Base-by-base conservation (phyloP, 768 basidiomycete species). In the Phanerochaete carnosa region DNA sequence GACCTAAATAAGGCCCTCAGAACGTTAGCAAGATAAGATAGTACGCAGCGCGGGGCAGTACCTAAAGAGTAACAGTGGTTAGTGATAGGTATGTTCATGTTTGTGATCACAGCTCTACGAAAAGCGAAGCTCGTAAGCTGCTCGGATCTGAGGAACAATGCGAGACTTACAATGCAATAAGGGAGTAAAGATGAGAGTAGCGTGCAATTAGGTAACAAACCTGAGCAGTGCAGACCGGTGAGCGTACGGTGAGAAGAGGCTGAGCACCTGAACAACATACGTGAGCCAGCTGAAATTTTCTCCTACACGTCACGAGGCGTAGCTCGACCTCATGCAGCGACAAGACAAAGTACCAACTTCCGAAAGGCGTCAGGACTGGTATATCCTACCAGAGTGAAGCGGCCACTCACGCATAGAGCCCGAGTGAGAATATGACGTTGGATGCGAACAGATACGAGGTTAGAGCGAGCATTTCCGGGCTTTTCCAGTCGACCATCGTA, bases 401-500 rank as follows among this genome's bases (percentile, higher is more conserved):
- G 8, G 29, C 11, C 0, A 59, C 64, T 19, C 46, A 65, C 61
- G 50, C 58, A 35, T 65, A 60, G 58, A 65, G 49, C 23, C 64
- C 64, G 51, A 65, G 61, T n/a, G 57, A n/a, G 46, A 62, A 60
- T 15, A 62, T 46, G 32, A 55, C 51, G 25, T 56, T 46, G 37
- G 58, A 58, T 15, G 51, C 55, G 30, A 62, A 65, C 13, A 60
- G 28, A 30, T 57, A 58, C 28, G 58, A 53, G 39, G 43, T 49
- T 26, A 60, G 55, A 12, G 6, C 55, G 26, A 60, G 39, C 32
- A 60, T 50, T 1, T 51, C 55, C 22, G 54, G 58, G 43, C 54
- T 46, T 16, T 57, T 13, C 64, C 64, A 62, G 59, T 65, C 45
- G 33, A 65, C 61, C 63, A 60, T 60, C 30, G 13, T 51, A 19